These are phyloP conservation scores for Globisporangium polare DNA, from an alignment of 352 stramenopile species.

Conservation along the genomic window DNA sequence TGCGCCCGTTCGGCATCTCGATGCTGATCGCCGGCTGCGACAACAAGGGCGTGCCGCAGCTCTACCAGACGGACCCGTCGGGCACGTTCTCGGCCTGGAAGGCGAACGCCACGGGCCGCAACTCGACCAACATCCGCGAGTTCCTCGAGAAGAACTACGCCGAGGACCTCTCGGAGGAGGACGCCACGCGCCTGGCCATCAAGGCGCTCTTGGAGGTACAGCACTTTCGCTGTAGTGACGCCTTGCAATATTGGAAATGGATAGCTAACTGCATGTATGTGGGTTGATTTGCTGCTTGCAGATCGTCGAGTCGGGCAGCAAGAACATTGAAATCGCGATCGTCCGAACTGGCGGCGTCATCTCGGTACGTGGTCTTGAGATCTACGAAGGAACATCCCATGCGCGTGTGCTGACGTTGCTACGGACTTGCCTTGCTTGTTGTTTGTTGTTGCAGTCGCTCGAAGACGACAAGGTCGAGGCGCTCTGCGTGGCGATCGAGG, in stretches of 20 bases:
- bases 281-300: no score
- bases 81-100: constrained; percentile 99
- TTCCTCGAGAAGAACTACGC: constrained; percentile 99
- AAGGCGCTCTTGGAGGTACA: constrained; percentile 94
- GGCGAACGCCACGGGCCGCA: constrained; percentile 96
- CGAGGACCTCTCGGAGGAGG: constrained; percentile 90
- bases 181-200: constrained; percentile 90
- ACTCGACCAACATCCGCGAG: constrained; percentile 97
- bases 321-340: constrained; percentile 99
- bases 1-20: constrained; percentile 98
- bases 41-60: constrained; percentile 87
- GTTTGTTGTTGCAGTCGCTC: constrained; percentile 37
- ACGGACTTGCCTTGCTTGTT: constrained; percentile 1
- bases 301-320: constrained; percentile 96
- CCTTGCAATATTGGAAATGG: no score
- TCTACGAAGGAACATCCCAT: not conserved
- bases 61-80: constrained; percentile 98
- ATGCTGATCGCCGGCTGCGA: constrained; percentile 96
- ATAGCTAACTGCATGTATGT: no score
- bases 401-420: not conserved
- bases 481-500: constrained; percentile 77
- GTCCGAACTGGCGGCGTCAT: constrained; percentile 75
- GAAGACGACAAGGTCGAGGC: constrained; percentile 77
- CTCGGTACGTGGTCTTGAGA: constrained; percentile 37
- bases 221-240: no score